Evolutionary conservation across 2,329 filamentous ascomycete genomes (phyloP).

Genomic region (Truncatella angustata): DNA sequence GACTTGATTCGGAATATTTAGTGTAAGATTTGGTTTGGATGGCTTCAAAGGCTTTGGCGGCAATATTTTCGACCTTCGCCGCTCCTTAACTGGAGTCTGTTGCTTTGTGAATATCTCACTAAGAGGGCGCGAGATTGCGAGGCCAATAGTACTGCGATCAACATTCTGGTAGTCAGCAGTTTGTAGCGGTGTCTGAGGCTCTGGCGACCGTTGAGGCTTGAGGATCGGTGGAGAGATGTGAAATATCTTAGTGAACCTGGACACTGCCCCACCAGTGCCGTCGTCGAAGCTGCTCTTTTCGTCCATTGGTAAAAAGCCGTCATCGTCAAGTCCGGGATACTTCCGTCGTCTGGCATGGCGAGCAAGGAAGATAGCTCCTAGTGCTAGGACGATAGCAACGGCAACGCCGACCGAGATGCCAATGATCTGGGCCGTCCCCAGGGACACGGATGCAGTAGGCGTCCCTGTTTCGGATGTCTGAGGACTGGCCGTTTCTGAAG

Average conservation of each 20-base stretch:
- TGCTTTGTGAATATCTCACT: conserved; percentile 17
- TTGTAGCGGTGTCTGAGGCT: conserved; percentile 19
- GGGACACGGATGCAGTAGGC: conserved; percentile 20
- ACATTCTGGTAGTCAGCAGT: conserved; percentile 8
- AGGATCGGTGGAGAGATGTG: conserved; percentile 41
- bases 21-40: conserved; percentile 40
- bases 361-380: conserved; percentile 45
- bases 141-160: conserved; percentile 37
- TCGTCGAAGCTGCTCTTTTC: conserved; percentile 34
- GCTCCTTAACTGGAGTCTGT: conserved; percentile 22
- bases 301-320: conserved; percentile 35
- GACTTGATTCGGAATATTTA: conserved; percentile 31
- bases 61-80: conserved; percentile 42
- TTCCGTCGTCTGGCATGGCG: conserved; percentile 40
- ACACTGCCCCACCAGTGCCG: neutral
- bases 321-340: conserved; percentile 33
- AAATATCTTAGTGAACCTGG: conserved; percentile 25
- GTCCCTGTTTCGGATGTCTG: conserved; percentile 10
- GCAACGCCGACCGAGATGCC: conserved; percentile 58
- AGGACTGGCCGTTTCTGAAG: conserved; percentile 9
- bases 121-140: conserved; percentile 40
- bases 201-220: conserved; percentile 21
- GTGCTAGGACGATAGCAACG: conserved; percentile 45
- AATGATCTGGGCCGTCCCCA: conserved; percentile 46
- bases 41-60: conserved; percentile 34